phyloP scores from a whole-genome alignment of 2,329 filamentous ascomycete species.

The Cladosporium sp. region DNA sequence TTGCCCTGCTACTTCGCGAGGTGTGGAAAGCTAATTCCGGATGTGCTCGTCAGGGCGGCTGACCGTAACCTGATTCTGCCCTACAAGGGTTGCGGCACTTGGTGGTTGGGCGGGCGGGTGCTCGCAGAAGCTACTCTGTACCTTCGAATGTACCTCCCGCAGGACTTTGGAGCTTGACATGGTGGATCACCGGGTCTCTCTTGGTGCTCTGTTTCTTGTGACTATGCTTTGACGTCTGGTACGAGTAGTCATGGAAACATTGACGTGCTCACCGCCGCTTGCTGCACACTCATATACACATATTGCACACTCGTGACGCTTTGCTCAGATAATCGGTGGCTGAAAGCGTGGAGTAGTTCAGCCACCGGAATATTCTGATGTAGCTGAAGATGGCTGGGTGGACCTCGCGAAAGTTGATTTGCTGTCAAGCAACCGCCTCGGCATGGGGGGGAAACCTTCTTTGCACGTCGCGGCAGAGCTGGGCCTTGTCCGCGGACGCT shows the following conservation, averaged over 20 bases:
- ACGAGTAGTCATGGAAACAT: not conserved
- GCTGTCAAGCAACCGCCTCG: not conserved
- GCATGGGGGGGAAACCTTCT: not conserved
- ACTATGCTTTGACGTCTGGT: not conserved
- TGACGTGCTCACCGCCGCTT: not conserved
- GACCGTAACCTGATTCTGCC: not conserved
- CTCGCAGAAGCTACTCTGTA: not conserved
- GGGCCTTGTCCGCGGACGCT: not conserved
- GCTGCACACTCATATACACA: not conserved
- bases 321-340: slow-evolving; percentile 3
- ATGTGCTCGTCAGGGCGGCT: not conserved
- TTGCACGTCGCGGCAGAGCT: not conserved
- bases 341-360: not conserved
- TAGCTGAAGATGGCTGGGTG: not conserved
- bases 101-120: not conserved
- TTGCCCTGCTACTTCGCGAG: not conserved
- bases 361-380: not conserved
- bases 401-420: not conserved
- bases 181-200: not conserved
- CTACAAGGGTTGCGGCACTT: not conserved
- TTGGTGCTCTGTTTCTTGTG: not conserved
- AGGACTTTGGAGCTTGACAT: not conserved
- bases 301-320: not conserved
- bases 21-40: not conserved
- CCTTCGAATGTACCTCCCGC: not conserved